Evolutionary conservation across 305 asterid genomes (phyloP), one percentile per base, ranked within the genome.

Genomic region (Plantago coronopus): DNA sequence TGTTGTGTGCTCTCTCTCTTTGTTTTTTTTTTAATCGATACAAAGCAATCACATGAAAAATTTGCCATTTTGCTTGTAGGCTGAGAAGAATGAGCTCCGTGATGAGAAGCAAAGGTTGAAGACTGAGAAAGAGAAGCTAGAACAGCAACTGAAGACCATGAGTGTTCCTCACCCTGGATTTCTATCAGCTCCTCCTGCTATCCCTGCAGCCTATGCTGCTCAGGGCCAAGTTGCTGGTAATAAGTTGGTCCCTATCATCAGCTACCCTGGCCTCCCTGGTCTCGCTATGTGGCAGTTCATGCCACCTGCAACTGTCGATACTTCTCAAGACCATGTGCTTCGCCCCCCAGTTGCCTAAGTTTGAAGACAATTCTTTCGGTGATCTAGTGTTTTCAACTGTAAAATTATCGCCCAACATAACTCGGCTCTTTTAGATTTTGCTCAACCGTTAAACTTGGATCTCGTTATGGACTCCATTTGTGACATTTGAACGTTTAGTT

Each of bases 41-140:
- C 42, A 3, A 34, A 34, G 1, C 13, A 5, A 4, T 34, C 42
- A 8, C 13, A 31, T 34, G 42, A 34, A 34, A 34, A 9, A 2
- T 34, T 34, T 34, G 12, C 42, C 42, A 12, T 34, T 34, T 9
- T 34, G 42, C 42, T 34, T 34, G 9, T 34, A 91, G 95, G 71
- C 81, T 29, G 97, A 91, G 81, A 88, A 91, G 76, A 91, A 80
- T 21, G 98, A 91, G 78, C 94, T 91, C 53, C 88, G 98, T 19
- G 95, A 91, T 71, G 98, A 91, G 76, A 91, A 91, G 73, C 98
- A 88, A 71, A 81, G 95, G 87, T 76, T 91, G n/a, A 91, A 88
- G 85, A 76, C 62, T 45, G 95, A 91, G 80, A 88, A 91, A 85
- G 95, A 91, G 74, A 88, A 84, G 79, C 81, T 91, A 61, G 98